Percentiles rank a stretch among this genome's conserved stretches.
Conservation (phyloP, 2,329 filamentous ascomycete genomes). For the Trichoderma guizhouense region DNA sequence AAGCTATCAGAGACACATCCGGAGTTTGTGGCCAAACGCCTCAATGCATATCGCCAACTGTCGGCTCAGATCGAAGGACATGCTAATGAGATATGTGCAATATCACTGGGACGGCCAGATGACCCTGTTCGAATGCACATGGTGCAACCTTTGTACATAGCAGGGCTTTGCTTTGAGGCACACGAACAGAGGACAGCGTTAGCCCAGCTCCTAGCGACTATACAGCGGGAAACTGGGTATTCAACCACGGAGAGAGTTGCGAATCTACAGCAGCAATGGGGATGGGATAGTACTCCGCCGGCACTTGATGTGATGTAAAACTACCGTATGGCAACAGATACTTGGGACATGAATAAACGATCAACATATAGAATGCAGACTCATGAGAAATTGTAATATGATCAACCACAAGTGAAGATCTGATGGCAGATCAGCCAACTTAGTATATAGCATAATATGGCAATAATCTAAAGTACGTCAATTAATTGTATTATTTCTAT, state of each 20-base stretch:
- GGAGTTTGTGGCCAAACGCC: conserved; percentile 8
- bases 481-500: neutral
- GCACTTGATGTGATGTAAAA: neutral
- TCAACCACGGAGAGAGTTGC: conserved; percentile 15
- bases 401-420: neutral
- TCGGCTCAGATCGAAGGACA: conserved; percentile 16
- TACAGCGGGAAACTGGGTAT: conserved; percentile 14
- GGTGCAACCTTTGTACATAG: conserved; percentile 18
- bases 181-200: conserved; percentile 15
- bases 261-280: conserved; percentile 2
- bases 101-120: conserved; percentile 15
- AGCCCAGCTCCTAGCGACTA: conserved; percentile 8
- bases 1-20: neutral
- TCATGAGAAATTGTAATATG: neutral
- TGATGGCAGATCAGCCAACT: neutral
- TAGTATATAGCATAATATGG: neutral
- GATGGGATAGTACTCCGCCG: conserved; percentile 2
- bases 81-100: conserved; percentile 17
- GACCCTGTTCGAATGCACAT: conserved; percentile 16
- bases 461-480: neutral
- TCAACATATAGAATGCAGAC: neutral
- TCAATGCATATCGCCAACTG: conserved; percentile 14
- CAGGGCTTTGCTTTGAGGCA: conserved; percentile 18
- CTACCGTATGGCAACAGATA: neutral
- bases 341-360: neutral